Conservation (phyloP, 805 yeast genomes). For the Ogataea minuta region DNA sequence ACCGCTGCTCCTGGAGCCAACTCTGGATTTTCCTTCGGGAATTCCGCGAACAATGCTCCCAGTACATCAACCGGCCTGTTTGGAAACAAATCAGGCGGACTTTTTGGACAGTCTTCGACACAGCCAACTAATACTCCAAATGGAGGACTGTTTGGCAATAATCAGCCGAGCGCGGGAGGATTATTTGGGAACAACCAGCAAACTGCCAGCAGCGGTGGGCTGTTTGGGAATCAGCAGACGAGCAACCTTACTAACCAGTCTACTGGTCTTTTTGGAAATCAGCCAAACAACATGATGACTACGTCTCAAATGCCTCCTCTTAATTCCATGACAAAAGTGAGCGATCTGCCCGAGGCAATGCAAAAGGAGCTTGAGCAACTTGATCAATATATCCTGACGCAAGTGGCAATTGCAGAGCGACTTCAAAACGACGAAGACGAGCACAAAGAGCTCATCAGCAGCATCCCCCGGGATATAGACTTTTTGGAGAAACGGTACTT, state of each 20-base stretch:
- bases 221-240: constrained; percentile 18
- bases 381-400: constrained; percentile 70
- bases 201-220: constrained; percentile 22
- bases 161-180: constrained; percentile 6
- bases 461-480: constrained; percentile 71
- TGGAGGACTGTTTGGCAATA: constrained; percentile 27
- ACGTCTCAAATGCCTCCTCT: constrained; percentile 45
- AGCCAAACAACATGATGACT: constrained; percentile 28
- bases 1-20: constrained; percentile 1
- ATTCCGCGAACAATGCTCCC: constrained; percentile 5
- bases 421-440: constrained; percentile 59
- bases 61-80: constrained; percentile 7
- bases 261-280: constrained; percentile 28
- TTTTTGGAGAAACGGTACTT: constrained; percentile 60
- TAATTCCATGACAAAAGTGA: constrained; percentile 72
- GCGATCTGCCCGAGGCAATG: constrained; percentile 68
- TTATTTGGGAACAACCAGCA: constrained; percentile 8
- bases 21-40: constrained; percentile 12
- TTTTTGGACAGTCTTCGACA: constrained; percentile 10
- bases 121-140: constrained; percentile 22
- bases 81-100: constrained; percentile 15
- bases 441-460: constrained; percentile 61
- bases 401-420: constrained; percentile 68
- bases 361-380: constrained; percentile 68
- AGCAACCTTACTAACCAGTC: constrained; percentile 1